Conservation (phyloP, 352 stramenopile genomes). For the Phytophthora chlamydospora region DNA sequence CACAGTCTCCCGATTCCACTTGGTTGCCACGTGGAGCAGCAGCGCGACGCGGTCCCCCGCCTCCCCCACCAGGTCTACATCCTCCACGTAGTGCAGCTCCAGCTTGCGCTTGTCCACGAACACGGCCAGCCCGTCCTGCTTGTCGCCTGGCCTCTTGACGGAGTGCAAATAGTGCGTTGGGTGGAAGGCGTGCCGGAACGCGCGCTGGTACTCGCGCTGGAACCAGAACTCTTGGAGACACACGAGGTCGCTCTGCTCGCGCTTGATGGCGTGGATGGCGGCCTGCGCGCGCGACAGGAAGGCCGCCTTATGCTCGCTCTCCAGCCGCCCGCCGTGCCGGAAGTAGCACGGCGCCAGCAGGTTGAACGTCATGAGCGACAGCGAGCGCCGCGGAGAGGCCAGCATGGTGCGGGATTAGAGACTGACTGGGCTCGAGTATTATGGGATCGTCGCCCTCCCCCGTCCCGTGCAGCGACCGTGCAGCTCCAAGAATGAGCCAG, state of each 20-base stretch:
- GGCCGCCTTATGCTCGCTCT: conserved; percentile 62
- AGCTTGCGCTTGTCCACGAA: conserved; percentile 81
- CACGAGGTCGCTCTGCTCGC: conserved; percentile 75
- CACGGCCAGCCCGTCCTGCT: conserved; percentile 83
- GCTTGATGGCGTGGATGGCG: conserved; percentile 74
- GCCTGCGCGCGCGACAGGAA: conserved; percentile 78
- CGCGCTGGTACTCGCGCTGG: conserved; percentile 73
- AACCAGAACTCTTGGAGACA: conserved; percentile 91
- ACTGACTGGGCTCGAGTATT: conserved; percentile 15
- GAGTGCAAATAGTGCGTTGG: conserved; percentile 74
- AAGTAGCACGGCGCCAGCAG: conserved; percentile 90
- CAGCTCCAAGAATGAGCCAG: too few species aligned
- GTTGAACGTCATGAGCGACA: conserved; percentile 91
- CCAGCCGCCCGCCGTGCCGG: conserved; percentile 73
- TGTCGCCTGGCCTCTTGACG: conserved; percentile 74
- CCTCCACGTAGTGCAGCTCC: conserved; percentile 79
- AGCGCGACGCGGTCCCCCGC: conserved; percentile 84
- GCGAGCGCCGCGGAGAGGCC: conserved; percentile 36
- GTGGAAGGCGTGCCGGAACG: conserved; percentile 69
- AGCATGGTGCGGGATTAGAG: conserved; percentile 21
- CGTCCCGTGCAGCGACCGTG: too few species aligned
- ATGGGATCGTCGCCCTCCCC: too few species aligned
- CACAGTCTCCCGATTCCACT: conserved; percentile 63
- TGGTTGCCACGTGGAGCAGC: conserved; percentile 84
- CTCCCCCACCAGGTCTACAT: conserved; percentile 75